These are phyloP conservation scores for Salvia miltiorrhiza DNA, from an alignment of 257 asterid species.

Conservation along the genomic window DNA sequence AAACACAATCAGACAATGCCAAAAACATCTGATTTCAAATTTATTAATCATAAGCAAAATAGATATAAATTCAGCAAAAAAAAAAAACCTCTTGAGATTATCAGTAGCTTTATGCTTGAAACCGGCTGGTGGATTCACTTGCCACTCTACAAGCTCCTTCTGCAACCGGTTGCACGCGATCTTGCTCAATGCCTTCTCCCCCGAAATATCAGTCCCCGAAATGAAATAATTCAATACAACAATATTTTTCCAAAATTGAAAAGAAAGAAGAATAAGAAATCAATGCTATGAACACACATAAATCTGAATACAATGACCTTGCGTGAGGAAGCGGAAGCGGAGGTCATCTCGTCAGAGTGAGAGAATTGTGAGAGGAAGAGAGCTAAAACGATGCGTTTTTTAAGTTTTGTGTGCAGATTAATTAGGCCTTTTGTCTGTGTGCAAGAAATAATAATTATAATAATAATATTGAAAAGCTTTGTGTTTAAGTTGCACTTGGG, in stretches of 20 bases:
- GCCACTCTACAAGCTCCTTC: conserved; percentile 98
- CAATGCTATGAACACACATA: neutral
- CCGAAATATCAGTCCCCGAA: conserved; percentile 21
- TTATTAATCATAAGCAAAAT: neutral
- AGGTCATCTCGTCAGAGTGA: neutral
- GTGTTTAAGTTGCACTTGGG: neutral
- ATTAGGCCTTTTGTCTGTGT: neutral
- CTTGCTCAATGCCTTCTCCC: conserved; percentile 81
- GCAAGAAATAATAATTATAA: no score
- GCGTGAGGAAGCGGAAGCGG: conserved; percentile 13
- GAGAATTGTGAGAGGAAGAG: neutral
- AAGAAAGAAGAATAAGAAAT: neutral
- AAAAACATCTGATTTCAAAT: neutral
- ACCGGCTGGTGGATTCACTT: conserved; percentile 89
- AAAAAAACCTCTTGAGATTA: conserved; percentile 80
- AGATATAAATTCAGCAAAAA: neutral
- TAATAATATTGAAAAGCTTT: neutral
- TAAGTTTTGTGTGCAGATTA: neutral
- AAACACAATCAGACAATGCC: neutral
- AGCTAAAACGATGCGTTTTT: neutral
- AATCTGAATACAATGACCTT: neutral
- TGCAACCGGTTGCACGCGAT: conserved; percentile 96
- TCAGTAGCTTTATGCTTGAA: conserved; percentile 90
- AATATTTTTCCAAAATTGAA: neutral
- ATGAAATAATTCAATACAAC: conserved; percentile 6